phyloP scores from a whole-genome alignment of 805 yeast genomes.

The Ogataea siamensis region DNA sequence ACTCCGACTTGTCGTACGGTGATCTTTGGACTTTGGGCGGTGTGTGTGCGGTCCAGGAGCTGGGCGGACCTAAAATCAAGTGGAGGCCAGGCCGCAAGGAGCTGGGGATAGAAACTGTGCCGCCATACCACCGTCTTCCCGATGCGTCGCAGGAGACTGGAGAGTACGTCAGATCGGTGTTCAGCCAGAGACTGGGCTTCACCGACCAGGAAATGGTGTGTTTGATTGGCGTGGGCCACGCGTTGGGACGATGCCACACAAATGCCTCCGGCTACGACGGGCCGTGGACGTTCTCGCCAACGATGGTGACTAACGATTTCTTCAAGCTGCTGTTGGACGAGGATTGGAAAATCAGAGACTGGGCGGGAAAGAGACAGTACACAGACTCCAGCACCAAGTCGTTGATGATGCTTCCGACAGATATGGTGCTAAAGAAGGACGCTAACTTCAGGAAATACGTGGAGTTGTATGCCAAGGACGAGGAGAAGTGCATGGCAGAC shows the following conservation, averaged over 20 bases:
- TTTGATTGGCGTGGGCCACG: constrained; percentile 47
- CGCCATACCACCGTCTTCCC: constrained; percentile 51
- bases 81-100: constrained; percentile 56
- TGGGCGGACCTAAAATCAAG: constrained; percentile 61
- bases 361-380: constrained; percentile 64
- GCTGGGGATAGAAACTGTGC: constrained; percentile 33
- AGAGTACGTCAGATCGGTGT: constrained; percentile 44
- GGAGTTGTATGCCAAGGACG: constrained; percentile 48
- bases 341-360: constrained; percentile 57
- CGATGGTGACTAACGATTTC: constrained; percentile 71
- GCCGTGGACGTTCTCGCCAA: constrained; percentile 86
- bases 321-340: constrained; percentile 52
- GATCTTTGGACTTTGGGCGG: constrained; percentile 77
- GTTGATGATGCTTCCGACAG: constrained; percentile 60
- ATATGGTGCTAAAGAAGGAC: constrained; percentile 51
- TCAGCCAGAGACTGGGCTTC: constrained; percentile 44
- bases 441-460: constrained; percentile 43
- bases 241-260: constrained; percentile 47
- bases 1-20: constrained; percentile 62
- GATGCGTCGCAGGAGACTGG: constrained; percentile 45
- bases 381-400: constrained; percentile 56
- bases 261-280: constrained; percentile 78
- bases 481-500: constrained; percentile 48
- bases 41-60: constrained; percentile 57
- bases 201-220: constrained; percentile 46